phyloP scores from a whole-genome alignment of 2,329 filamentous ascomycete genomes.

The Fusarium fracticaudum region DNA sequence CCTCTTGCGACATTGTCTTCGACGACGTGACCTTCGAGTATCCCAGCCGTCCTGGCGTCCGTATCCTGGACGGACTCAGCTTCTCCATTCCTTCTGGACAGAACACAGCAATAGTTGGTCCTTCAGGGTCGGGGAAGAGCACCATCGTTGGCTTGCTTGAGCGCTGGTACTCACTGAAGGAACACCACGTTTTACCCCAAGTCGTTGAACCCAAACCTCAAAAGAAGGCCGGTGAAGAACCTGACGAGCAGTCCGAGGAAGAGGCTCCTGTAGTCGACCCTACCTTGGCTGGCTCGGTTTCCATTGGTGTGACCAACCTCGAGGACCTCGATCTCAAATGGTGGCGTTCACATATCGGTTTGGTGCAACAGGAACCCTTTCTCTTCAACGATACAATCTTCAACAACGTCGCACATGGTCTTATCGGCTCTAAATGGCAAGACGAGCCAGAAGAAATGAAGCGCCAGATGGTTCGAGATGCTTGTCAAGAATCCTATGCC shows the following conservation, averaged over 20 bases:
- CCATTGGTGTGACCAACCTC: not conserved
- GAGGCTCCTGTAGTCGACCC: not conserved
- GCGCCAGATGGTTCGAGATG: conserved; percentile 54
- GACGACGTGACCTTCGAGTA: conserved; percentile 35
- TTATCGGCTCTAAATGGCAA: conserved; percentile 51
- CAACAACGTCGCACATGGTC: conserved; percentile 59
- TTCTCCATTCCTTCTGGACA: conserved; percentile 66
- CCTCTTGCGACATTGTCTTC: conserved; percentile 59
- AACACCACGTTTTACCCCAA: conserved; percentile 18
- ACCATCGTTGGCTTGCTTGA: conserved; percentile 74
- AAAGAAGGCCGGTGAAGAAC: not conserved
- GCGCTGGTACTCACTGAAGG: conserved; percentile 66
- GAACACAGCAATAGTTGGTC: conserved; percentile 74
- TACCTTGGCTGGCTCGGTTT: conserved; percentile 2
- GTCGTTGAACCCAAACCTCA: not conserved
- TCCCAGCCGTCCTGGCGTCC: conserved; percentile 31
- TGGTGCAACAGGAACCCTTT: conserved; percentile 66
- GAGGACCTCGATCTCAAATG: conserved; percentile 33
- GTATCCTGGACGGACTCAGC: conserved; percentile 56
- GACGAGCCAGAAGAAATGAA: conserved; percentile 52
- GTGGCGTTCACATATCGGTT: conserved; percentile 36
- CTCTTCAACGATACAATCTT: conserved; percentile 61
- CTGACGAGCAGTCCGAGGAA: not conserved
- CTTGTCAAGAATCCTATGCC: conserved; percentile 62
- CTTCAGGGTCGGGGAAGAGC: conserved; percentile 75